Evolutionary conservation across 768 basidiomycete genomes (phyloP), one percentile per base, ranked within the genome.

Genomic region (Baorangia bicolor): DNA sequence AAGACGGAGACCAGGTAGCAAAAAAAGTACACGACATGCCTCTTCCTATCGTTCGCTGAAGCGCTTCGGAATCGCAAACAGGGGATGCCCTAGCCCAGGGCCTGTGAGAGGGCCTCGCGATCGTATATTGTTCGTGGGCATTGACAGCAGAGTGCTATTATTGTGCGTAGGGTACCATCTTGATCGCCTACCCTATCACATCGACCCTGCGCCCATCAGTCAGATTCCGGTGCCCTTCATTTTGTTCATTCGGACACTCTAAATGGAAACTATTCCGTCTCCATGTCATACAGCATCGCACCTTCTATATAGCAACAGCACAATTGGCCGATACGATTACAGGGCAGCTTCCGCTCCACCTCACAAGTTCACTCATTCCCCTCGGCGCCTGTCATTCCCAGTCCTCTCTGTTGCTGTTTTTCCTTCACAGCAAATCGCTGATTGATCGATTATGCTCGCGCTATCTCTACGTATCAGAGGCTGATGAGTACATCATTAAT

Each of bases 141-240:
- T 13, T 25, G 40, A n/a, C 30, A 1, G n/a, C 50, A 48, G 59
- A 47, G 46, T 61, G 53, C 62, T 64, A 60, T 61, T 54, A 58
- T 56, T 64, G 59, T 33, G 28, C 8, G 39, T 55, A 58, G 62
- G 69, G 60, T 62, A 68, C 64, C 66, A 71, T 62, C 62, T 69
- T 68, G 70, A 71, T 71, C 69, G 60, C 60, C 64, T 68, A 71
- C 72, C 72, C 70, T 73, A 71, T 71, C 70, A 71, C 62, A 59
- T 42, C 70, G 70, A 71, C 70, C 69, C 69, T 70, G 67, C 52
- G 47, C 45, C 45, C 63, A 70, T 69, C 68, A 69, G 62, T 58
- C 61, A 64, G 65, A 70, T 69, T 70, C 63, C 68, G 68, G 64
- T 66, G 60, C 51, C 58, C 41, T 69, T 62, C 61, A 69, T 67